A percentile compares a stretch with the other conserved stretches of the same genome.
These are phyloP conservation scores for Penicillium italicum DNA, from an alignment of 2,329 filamentous ascomycete species.

Conservation along the genomic window DNA sequence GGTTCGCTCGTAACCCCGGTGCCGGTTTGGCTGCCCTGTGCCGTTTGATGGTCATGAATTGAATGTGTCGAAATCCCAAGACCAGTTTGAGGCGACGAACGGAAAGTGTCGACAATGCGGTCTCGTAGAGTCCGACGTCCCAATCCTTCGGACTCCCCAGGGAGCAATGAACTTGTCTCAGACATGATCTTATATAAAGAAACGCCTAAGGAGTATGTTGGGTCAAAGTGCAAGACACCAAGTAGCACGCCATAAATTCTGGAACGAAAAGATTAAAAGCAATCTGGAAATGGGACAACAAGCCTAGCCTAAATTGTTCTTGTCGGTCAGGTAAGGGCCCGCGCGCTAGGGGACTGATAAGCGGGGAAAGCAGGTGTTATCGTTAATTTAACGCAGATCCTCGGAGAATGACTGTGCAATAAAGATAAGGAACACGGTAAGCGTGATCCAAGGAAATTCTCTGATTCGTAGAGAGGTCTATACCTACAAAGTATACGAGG, in stretches of 20 bases:
- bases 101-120: slow-evolving; percentile 32
- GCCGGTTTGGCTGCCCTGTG: neutral
- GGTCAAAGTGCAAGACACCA: neutral
- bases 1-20: slow-evolving; percentile 19
- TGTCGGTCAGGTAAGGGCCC: slow-evolving; percentile 19
- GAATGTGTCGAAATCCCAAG: slow-evolving; percentile 7
- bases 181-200: slow-evolving; percentile 19
- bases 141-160: slow-evolving; percentile 19
- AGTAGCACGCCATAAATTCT: slow-evolving; percentile 7
- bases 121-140: slow-evolving; percentile 31
- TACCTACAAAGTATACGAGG: neutral
- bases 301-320: neutral
- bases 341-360: slow-evolving; percentile 20
- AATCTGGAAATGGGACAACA: slow-evolving; percentile 1
- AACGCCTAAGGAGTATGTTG: neutral
- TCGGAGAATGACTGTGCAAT: neutral
- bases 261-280: slow-evolving; percentile 1
- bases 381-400: neutral
- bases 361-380: slow-evolving; percentile 15
- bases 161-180: slow-evolving; percentile 24
- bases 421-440: neutral
- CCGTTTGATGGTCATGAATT: neutral
- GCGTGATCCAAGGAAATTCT: neutral
- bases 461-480: neutral
- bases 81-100: slow-evolving; percentile 15